Conservation (phyloP, 768 basidiomycete species). For the Pulveroboletus sp. region DNA sequence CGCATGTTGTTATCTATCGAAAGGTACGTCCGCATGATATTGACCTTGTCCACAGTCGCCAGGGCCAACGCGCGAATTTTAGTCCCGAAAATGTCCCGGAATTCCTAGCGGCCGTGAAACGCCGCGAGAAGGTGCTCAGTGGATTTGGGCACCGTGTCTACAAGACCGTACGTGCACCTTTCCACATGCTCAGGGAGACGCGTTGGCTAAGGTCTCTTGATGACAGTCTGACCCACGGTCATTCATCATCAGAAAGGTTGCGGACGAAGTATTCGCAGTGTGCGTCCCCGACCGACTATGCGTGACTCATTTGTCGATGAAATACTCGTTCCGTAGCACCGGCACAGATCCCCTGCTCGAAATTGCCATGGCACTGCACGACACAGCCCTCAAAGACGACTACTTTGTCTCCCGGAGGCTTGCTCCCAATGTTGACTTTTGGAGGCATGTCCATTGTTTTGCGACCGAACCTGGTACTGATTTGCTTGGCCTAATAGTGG, state of each 20-base stretch:
- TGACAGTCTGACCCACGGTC: conserved; percentile 82
- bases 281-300: conserved; percentile 31
- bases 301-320: not conserved
- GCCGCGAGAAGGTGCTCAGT: conserved; percentile 80
- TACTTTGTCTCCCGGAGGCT: conserved; percentile 80
- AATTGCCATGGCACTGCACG: conserved; percentile 85
- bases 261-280: conserved; percentile 90
- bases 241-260: conserved; percentile 85
- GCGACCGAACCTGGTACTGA: not conserved
- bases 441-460: conserved; percentile 38
- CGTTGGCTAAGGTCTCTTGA: not conserved
- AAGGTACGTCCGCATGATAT: conserved; percentile 41
- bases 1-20: conserved; percentile 90
- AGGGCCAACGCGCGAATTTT: not conserved
- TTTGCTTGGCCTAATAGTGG: conserved; percentile 43
- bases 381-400: conserved; percentile 85
- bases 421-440: conserved; percentile 90
- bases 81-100: conserved; percentile 81
- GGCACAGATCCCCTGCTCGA: conserved; percentile 81
- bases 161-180: conserved; percentile 50
- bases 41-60: not conserved
- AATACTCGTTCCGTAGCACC: conserved; percentile 44
- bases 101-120: conserved; percentile 84
- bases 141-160: conserved; percentile 89
- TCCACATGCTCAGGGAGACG: not conserved